Conservation (phyloP, 306 rosid genomes). For the Hylodesmum podocarpum region DNA sequence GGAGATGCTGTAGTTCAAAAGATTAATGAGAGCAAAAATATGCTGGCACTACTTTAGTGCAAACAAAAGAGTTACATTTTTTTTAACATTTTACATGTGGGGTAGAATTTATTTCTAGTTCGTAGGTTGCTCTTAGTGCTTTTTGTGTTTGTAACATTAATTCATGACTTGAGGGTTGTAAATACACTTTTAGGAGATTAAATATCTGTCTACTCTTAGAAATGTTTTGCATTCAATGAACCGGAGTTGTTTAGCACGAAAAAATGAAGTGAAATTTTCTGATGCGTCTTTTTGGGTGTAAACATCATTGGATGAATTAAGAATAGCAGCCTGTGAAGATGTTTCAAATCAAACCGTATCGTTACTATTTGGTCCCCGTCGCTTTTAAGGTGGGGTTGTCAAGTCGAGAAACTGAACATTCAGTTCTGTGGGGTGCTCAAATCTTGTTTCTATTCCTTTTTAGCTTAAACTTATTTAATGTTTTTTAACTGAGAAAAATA, state of each 20-base stretch:
- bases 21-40: slow-evolving; percentile 23
- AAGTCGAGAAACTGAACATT: too few species aligned
- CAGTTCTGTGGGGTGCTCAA: too few species aligned
- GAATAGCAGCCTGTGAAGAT: too few species aligned
- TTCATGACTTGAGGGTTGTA: not conserved
- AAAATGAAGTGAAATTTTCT: not conserved
- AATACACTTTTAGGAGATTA: too few species aligned
- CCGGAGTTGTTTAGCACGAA: not conserved
- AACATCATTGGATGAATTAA: not conserved
- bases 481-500: too few species aligned
- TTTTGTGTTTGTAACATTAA: not conserved
- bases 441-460: too few species aligned
- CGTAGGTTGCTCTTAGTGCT: not conserved
- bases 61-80: too few species aligned
- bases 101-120: not conserved
- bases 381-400: too few species aligned
- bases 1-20: slow-evolving; percentile 24
- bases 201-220: not conserved
- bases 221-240: not conserved
- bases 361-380: too few species aligned
- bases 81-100: too few species aligned
- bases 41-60: slow-evolving; percentile 14
- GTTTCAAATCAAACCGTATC: too few species aligned
- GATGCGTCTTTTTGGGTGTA: not conserved
- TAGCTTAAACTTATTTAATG: too few species aligned